phyloP scores from a whole-genome alignment of 148 eudicot species.

The Chenopodium formosanum region DNA sequence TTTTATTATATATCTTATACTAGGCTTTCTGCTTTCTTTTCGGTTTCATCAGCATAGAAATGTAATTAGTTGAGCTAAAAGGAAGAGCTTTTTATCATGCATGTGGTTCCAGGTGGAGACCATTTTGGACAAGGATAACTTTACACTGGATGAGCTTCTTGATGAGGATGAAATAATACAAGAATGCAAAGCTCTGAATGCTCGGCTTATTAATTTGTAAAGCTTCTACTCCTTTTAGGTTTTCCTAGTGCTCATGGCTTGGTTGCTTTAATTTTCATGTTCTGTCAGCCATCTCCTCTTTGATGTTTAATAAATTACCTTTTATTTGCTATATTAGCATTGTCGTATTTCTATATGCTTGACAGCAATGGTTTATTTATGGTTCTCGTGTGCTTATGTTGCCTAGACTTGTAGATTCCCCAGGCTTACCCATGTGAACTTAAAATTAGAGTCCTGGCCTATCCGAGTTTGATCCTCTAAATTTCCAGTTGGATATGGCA shows the following conservation, averaged over 20 bases:
- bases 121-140: conserved; percentile 78
- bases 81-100: not conserved
- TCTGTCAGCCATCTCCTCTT: not conserved
- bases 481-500: not conserved
- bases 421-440: not conserved
- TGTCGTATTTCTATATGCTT: not conserved
- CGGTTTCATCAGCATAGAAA: not conserved
- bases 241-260: not conserved
- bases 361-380: not conserved
- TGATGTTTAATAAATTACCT: not conserved
- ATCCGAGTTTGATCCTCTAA: not conserved
- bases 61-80: not conserved
- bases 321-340: not conserved
- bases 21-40: not conserved
- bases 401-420: not conserved
- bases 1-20: not conserved
- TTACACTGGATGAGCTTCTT: conserved; percentile 83
- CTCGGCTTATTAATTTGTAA: conserved; percentile 90
- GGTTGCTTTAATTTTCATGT: conserved; percentile 4
- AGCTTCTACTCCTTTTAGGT: not conserved
- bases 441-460: not conserved
- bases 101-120: conserved; percentile 73
- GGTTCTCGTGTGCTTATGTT: not conserved
- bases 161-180: conserved; percentile 98
- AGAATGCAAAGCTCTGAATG: conserved; percentile 93